These are phyloP conservation scores for Stachybotrys elegans DNA, from an alignment of 2,329 filamentous ascomycete species.

Conservation along the genomic window DNA sequence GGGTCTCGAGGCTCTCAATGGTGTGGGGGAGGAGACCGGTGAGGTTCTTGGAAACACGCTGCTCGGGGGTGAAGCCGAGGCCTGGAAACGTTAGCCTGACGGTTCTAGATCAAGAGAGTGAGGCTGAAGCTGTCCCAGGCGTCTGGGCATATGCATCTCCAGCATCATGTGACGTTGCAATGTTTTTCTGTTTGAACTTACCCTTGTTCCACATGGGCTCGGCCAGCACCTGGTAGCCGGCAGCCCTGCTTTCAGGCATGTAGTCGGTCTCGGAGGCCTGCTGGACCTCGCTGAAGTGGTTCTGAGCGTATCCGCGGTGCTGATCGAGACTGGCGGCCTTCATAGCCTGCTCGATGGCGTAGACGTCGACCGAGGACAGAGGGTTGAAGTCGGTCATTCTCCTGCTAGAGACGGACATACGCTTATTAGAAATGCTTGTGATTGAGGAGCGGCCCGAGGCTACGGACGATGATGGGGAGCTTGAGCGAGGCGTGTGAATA, in stretches of 20 bases:
- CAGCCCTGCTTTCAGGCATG: slow-evolving; percentile 43
- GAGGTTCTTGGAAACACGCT: slow-evolving; percentile 59
- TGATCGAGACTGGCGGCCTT: slow-evolving; percentile 56
- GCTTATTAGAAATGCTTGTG: slow-evolving; percentile 47
- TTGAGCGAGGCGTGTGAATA: slow-evolving; percentile 50
- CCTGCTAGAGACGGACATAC: slow-evolving; percentile 44
- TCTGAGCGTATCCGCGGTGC: slow-evolving; percentile 54
- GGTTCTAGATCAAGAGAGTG: background rate
- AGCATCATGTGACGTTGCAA: too few species aligned
- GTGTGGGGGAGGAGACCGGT: slow-evolving; percentile 62
- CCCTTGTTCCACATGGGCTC: slow-evolving; percentile 64
- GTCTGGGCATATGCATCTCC: slow-evolving; percentile 2
- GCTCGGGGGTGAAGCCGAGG: slow-evolving; percentile 59
- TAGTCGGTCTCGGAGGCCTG: slow-evolving; percentile 52
- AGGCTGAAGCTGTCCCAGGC: slow-evolving; percentile 1
- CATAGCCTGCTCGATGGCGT: slow-evolving; percentile 54
- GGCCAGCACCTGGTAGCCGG: slow-evolving; percentile 56
- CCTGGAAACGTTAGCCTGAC: too few species aligned
- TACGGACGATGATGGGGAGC: slow-evolving; percentile 44
- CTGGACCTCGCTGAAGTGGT: slow-evolving; percentile 50
- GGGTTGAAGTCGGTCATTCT: slow-evolving; percentile 49
- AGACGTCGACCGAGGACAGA: slow-evolving; percentile 51
- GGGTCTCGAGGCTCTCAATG: slow-evolving; percentile 55
- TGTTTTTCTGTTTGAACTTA: too few species aligned
- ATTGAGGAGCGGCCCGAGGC: slow-evolving; percentile 43